A percentile compares a stretch with the other conserved stretches of the same genome.
Conservation (phyloP, 768 basidiomycete species). For the Guyanaporus albipodus region DNA sequence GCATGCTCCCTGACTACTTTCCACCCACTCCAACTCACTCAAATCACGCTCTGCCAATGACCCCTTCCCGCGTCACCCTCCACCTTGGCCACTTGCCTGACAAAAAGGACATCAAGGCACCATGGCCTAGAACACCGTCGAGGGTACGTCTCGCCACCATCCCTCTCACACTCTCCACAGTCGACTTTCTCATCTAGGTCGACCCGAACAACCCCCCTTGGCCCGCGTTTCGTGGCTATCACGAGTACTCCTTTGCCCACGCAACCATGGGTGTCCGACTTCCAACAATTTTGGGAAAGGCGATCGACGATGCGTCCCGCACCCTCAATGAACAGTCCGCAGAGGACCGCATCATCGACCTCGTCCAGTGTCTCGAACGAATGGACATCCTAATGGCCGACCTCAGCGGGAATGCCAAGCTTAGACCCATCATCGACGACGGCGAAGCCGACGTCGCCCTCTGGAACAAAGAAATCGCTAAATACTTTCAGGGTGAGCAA, state of each 20-base stretch:
- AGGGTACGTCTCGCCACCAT: constrained; percentile 43
- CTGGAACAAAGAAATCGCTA: constrained; percentile 97
- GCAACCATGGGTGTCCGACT: constrained; percentile 96
- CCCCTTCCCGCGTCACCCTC: constrained; percentile 60
- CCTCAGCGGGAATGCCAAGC: constrained; percentile 75
- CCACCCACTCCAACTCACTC: constrained; percentile 30
- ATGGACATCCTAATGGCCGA: constrained; percentile 90
- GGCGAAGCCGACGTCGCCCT: constrained; percentile 87
- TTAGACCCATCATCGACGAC: constrained; percentile 87
- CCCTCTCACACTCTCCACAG: not conserved
- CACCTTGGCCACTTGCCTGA: constrained; percentile 71
- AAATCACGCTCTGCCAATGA: constrained; percentile 18
- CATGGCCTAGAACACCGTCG: constrained; percentile 73
- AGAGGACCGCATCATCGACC: constrained; percentile 82
- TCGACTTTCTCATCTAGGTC: constrained; percentile 39
- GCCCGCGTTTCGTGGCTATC: constrained; percentile 78
- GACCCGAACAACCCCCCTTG: constrained; percentile 83
- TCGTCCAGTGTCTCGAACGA: constrained; percentile 80
- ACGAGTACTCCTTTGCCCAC: constrained; percentile 80
- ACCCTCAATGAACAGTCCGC: constrained; percentile 83
- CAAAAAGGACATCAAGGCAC: constrained; percentile 67
- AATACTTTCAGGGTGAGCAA: constrained; percentile 79
- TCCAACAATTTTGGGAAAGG: constrained; percentile 93
- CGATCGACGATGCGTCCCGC: constrained; percentile 84
- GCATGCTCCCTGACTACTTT: constrained; percentile 19